Conservation (phyloP, 108 stramenopile genomes). For the Parmales sp. region DNA sequence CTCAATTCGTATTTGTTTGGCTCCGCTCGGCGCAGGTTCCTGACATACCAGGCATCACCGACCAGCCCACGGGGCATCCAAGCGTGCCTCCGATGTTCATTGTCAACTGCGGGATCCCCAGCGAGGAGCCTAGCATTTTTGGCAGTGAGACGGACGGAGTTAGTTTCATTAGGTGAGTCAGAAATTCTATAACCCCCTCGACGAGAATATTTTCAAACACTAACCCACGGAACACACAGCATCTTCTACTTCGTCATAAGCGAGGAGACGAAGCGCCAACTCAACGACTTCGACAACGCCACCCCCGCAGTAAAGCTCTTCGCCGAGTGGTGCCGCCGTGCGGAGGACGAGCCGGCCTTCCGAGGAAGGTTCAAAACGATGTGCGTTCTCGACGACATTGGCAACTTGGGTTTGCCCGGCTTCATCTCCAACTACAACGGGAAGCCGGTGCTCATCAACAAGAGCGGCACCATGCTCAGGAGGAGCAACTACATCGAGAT, state of each 20-base stretch:
- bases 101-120: slow-evolving; percentile 32
- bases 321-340: slow-evolving; percentile 44
- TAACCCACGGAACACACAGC: no score
- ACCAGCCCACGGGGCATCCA: slow-evolving; percentile 32
- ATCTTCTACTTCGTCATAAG: slow-evolving; percentile 37
- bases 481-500: slow-evolving; percentile 42
- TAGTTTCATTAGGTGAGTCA: no score
- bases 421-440: slow-evolving; percentile 47
- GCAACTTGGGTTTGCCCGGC: slow-evolving; percentile 30
- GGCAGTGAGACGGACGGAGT: slow-evolving; percentile 29
- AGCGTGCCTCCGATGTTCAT: slow-evolving; percentile 44
- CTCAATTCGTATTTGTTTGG: no score
- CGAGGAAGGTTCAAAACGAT: slow-evolving; percentile 48
- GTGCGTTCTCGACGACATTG: slow-evolving; percentile 38
- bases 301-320: slow-evolving; percentile 44
- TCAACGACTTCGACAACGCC: slow-evolving; percentile 42
- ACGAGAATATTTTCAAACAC: no score
- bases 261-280: slow-evolving; percentile 36
- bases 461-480: slow-evolving; percentile 40
- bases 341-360: slow-evolving; percentile 38
- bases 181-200: no score
- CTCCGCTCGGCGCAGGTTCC: no score
- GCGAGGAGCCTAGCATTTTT: slow-evolving; percentile 37
- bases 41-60: slow-evolving; percentile 35
- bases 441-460: slow-evolving; percentile 56